Conservation (phyloP, 192 early-diverging fungal genomes). For the Backusella westeae region DNA sequence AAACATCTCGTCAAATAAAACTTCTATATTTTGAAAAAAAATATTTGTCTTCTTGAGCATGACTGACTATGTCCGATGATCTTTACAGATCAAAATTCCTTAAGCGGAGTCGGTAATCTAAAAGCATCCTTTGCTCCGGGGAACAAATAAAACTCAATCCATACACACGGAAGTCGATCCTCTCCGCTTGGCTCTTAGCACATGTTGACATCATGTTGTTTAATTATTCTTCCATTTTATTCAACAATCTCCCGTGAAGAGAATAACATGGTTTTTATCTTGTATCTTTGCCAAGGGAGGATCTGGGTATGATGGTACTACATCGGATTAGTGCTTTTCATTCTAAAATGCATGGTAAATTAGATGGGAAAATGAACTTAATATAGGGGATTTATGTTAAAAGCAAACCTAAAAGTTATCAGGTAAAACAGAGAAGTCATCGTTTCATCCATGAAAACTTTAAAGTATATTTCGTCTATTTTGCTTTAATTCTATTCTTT, state of each 20-base stretch:
- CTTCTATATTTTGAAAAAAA: neutral
- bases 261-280: neutral
- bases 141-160: neutral
- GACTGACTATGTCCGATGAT: neutral
- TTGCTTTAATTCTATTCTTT: neutral
- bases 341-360: neutral
- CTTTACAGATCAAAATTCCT: neutral
- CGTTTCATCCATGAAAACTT: neutral
- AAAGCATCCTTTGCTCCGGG: neutral
- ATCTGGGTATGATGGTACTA: slow-evolving; percentile 2
- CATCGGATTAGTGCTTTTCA: neutral
- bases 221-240: slow-evolving; percentile 5
- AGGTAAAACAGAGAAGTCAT: neutral
- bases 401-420: neutral
- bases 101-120: neutral
- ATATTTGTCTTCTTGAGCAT: neutral
- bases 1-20: neutral
- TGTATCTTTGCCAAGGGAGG: slow-evolving; percentile 6
- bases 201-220: neutral
- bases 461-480: neutral
- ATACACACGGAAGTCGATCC: neutral
- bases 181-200: neutral
- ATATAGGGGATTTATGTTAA: neutral
- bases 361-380: neutral
- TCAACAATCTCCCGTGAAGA: slow-evolving; percentile 3